Conservation (phyloP, 1,139 yeast species). For the Meyerozyma carpophila region DNA sequence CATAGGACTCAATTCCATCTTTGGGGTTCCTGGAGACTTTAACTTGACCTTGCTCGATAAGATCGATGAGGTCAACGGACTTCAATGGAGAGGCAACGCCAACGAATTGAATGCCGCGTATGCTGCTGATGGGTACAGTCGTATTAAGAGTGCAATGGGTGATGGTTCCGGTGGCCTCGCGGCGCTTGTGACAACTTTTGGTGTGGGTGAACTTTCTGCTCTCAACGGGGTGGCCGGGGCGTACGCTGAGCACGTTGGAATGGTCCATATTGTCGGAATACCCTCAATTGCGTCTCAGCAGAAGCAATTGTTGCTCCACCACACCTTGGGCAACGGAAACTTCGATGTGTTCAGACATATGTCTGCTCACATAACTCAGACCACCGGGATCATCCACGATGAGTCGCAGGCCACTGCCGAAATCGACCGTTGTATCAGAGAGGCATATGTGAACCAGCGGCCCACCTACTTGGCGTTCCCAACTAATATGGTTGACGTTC, state of each 20-base stretch:
- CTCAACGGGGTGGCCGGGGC: constrained; percentile 56
- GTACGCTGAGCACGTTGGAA: constrained; percentile 55
- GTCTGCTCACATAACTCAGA: constrained; percentile 33
- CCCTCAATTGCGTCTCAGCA: constrained; percentile 62
- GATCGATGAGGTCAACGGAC: constrained; percentile 52
- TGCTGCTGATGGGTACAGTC: constrained; percentile 68
- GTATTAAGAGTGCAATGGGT: constrained; percentile 38
- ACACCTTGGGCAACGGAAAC: constrained; percentile 81
- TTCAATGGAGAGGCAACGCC: constrained; percentile 68
- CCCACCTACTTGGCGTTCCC: constrained; percentile 38
- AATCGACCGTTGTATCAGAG: constrained; percentile 31
- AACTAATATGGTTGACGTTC: constrained; percentile 30
- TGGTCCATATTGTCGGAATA: constrained; percentile 52
- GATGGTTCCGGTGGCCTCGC: constrained; percentile 34
- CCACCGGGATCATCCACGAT: constrained; percentile 28
- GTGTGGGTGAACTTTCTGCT: constrained; percentile 62
- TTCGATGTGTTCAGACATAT: constrained; percentile 73
- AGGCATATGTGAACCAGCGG: constrained; percentile 32
- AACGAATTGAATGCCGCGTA: constrained; percentile 71
- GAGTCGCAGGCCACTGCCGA: constrained; percentile 25
- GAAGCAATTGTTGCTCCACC: constrained; percentile 47
- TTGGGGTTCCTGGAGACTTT: constrained; percentile 81
- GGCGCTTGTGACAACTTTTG: constrained; percentile 60
- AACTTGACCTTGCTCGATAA: constrained; percentile 64
- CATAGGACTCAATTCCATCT: constrained; percentile 57